phyloP scores from a whole-genome alignment of 2,329 filamentous ascomycete genomes.

The Clonostachys rosea region DNA sequence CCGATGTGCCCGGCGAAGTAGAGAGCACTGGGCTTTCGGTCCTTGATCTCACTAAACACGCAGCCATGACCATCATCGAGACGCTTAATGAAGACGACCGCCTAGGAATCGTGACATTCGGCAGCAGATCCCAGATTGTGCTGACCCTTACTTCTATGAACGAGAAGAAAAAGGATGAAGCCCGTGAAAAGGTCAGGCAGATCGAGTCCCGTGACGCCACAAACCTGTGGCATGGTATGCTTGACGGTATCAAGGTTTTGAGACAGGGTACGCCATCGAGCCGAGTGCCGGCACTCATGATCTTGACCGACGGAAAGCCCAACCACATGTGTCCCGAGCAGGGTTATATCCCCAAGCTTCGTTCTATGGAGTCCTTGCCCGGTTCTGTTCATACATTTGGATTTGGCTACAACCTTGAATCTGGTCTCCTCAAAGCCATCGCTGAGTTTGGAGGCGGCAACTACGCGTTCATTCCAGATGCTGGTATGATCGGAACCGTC shows the following conservation, averaged over 20 bases:
- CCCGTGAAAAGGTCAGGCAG: conserved; percentile 32
- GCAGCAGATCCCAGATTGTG: conserved; percentile 30
- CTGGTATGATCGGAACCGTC: conserved; percentile 58
- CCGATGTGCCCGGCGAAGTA: conserved; percentile 40
- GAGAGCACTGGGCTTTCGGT: conserved; percentile 48
- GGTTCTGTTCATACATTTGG: conserved; percentile 34
- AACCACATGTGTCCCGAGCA: conserved; percentile 46
- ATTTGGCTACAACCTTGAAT: conserved; percentile 23
- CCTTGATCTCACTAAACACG: conserved; percentile 56
- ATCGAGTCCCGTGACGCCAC: conserved; percentile 35
- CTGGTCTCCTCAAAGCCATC: conserved; percentile 54
- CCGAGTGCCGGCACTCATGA: conserved; percentile 44
- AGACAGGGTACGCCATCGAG: conserved; percentile 13
- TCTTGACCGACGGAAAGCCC: conserved; percentile 50
- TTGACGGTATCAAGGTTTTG: conserved; percentile 44
- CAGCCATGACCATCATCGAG: conserved; percentile 51
- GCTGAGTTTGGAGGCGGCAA: conserved; percentile 52
- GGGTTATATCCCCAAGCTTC: conserved; percentile 51
- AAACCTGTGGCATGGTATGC: conserved; percentile 55
- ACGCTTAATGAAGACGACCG: conserved; percentile 49
- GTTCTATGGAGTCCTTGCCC: conserved; percentile 16
- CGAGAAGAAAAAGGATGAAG: no score
- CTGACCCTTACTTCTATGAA: conserved; percentile 37
- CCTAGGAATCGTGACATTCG: conserved; percentile 54
- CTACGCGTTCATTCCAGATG: conserved; percentile 58